These are phyloP conservation scores for Isochrysis galbana DNA, from an alignment of 78 protist genomes.

Conservation along the genomic window DNA sequence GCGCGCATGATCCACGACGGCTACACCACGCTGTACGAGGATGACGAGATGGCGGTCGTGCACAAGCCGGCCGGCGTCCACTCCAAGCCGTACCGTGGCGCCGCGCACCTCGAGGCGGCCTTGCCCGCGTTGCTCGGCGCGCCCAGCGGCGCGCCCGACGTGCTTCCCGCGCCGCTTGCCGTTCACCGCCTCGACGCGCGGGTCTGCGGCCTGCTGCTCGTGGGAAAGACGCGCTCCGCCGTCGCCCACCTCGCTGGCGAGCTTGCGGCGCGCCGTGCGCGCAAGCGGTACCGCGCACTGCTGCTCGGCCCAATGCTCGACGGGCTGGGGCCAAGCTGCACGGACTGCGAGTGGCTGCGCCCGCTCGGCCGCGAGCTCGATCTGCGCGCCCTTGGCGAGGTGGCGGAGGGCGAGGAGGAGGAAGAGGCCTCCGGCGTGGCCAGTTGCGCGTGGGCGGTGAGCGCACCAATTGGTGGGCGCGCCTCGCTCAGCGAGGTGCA, in stretches of 20 bases:
- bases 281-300: neutral
- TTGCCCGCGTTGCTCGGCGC: neutral
- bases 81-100: neutral
- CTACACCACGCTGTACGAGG: neutral
- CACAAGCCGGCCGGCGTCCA: constrained; percentile 10
- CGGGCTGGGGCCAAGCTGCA: too few species aligned
- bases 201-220: neutral
- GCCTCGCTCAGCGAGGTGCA: neutral
- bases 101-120: neutral
- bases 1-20: neutral
- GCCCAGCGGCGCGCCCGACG: neutral
- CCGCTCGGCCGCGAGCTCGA: too few species aligned
- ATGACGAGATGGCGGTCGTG: constrained; percentile 1
- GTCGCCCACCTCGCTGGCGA: neutral
- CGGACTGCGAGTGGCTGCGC: too few species aligned
- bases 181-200: neutral
- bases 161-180: neutral
- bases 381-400: too few species aligned
- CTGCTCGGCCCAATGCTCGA: neutral
- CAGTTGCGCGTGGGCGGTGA: neutral
- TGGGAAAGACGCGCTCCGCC: constrained; percentile 9
- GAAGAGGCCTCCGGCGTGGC: too few species aligned
- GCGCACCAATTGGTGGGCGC: neutral
- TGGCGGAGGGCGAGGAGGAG: too few species aligned
- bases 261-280: neutral